A percentile compares a stretch with the other conserved stretches of the same genome.
phyloP scores from a whole-genome alignment of 1,284 basidiomycete genomes.

The Ceratobasidium sp. region DNA sequence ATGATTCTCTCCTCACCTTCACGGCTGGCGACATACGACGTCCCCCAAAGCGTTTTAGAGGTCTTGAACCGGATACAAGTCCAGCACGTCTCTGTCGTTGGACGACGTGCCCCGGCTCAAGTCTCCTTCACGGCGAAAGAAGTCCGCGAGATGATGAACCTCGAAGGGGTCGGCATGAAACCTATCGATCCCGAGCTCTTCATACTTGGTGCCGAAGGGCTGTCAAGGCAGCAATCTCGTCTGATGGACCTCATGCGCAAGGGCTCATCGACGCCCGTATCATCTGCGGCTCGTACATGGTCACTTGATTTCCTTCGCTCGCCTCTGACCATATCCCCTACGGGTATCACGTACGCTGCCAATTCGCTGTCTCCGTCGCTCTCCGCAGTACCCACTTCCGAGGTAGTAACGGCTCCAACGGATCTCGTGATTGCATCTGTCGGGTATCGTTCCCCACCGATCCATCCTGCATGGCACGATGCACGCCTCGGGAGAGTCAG shows the following conservation, averaged over 20 bases:
- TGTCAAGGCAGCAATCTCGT: constrained; percentile 76
- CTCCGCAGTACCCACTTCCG: constrained; percentile 74
- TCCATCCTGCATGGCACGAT: constrained; percentile 64
- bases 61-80: constrained; percentile 75
- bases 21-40: constrained; percentile 80
- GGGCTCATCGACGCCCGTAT: constrained; percentile 68
- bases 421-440: constrained; percentile 90
- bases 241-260: constrained; percentile 76
- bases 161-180: constrained; percentile 78
- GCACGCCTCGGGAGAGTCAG: constrained; percentile 67
- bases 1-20: constrained; percentile 82
- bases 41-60: constrained; percentile 82
- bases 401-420: constrained; percentile 68
- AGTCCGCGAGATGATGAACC: constrained; percentile 87
- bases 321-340: constrained; percentile 65
- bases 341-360: constrained; percentile 56
- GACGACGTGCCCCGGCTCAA: constrained; percentile 88
- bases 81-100: constrained; percentile 85
- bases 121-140: constrained; percentile 97
- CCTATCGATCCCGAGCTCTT: constrained; percentile 65
- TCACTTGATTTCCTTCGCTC: constrained; percentile 85
- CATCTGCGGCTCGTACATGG: constrained; percentile 69
- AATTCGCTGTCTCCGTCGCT: constrained; percentile 64
- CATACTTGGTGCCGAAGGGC: constrained; percentile 56
- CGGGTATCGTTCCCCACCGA: constrained; percentile 76